phyloP scores from a whole-genome alignment of 2,329 filamentous ascomycete species.

The Cordyceps cicadae region DNA sequence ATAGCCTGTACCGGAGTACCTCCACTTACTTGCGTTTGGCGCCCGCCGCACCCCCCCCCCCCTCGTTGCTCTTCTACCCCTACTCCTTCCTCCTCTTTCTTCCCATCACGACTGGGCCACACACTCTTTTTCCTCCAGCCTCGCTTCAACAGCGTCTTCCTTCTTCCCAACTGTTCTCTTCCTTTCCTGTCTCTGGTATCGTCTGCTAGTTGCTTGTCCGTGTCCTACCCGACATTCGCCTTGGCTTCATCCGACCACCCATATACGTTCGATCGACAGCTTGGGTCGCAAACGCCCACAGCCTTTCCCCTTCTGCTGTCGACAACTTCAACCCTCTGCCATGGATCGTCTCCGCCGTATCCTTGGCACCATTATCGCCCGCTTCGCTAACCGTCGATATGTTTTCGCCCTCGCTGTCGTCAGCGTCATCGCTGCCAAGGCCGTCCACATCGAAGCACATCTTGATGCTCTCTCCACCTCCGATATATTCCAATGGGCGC shows the following conservation, averaged over 20 bases:
- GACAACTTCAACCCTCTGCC: background rate
- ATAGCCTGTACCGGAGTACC: too few species aligned
- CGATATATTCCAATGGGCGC: conserved; percentile 10
- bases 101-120: background rate
- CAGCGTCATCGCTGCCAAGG: conserved; percentile 12
- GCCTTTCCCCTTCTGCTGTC: background rate
- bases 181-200: background rate
- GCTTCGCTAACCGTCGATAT: conserved; percentile 11
- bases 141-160: background rate
- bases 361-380: conserved; percentile 3
- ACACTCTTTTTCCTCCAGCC: background rate
- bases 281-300: background rate
- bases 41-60: background rate
- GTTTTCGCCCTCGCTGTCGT: conserved; percentile 11
- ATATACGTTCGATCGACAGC: background rate
- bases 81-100: background rate
- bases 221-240: background rate
- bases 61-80: background rate
- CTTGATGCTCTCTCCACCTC: conserved; percentile 8
- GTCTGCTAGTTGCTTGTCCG: background rate
- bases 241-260: background rate
- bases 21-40: background rate
- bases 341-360: conserved; percentile 8
- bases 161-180: background rate
- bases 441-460: conserved; percentile 13